phyloP scores from a whole-genome alignment of 352 stramenopile species.

The Globisporangium canariense region DNA sequence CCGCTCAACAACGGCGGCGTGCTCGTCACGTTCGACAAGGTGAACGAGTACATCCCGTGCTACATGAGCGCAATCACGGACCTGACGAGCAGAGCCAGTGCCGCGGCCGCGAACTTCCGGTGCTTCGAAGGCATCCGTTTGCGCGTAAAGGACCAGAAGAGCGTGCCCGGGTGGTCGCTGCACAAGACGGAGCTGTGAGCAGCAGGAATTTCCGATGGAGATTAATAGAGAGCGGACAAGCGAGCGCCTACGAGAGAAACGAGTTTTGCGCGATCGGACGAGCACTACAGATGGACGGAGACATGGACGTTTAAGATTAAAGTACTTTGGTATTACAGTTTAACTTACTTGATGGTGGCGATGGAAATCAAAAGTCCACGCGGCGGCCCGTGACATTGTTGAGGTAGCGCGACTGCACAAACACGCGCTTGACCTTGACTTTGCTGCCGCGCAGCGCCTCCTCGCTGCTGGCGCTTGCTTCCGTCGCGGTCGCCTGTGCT shows the following conservation, averaged over 20 bases:
- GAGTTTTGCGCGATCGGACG: not conserved
- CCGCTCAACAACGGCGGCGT: slow-evolving; percentile 69
- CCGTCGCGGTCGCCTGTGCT: slow-evolving; percentile 11
- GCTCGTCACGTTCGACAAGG: slow-evolving; percentile 55
- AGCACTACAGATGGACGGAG: not conserved
- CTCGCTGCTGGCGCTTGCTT: not conserved
- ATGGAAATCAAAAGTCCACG: slow-evolving; percentile 10
- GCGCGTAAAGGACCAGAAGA: slow-evolving; percentile 83
- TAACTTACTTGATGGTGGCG: slow-evolving; percentile 1
- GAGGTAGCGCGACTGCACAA: slow-evolving; percentile 45
- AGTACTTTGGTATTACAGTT: slow-evolving; percentile 11
- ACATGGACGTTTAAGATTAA: slow-evolving; percentile 3
- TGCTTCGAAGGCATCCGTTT: slow-evolving; percentile 75
- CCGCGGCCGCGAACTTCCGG: slow-evolving; percentile 33
- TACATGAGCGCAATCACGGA: slow-evolving; percentile 32
- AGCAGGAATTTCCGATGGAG: not conserved
- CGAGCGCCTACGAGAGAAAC: not conserved
- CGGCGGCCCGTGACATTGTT: slow-evolving; percentile 25
- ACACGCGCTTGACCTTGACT: slow-evolving; percentile 34
- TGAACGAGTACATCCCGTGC: slow-evolving; percentile 81
- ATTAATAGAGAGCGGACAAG: not conserved
- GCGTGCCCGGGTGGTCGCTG: slow-evolving; percentile 77
- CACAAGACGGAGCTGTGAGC: slow-evolving; percentile 41
- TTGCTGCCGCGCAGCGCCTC: slow-evolving; percentile 4
- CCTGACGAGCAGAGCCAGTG: not conserved